Evolutionary conservation across 2,329 filamentous ascomycete genomes (phyloP).

Genomic region (Alternaria solani): DNA sequence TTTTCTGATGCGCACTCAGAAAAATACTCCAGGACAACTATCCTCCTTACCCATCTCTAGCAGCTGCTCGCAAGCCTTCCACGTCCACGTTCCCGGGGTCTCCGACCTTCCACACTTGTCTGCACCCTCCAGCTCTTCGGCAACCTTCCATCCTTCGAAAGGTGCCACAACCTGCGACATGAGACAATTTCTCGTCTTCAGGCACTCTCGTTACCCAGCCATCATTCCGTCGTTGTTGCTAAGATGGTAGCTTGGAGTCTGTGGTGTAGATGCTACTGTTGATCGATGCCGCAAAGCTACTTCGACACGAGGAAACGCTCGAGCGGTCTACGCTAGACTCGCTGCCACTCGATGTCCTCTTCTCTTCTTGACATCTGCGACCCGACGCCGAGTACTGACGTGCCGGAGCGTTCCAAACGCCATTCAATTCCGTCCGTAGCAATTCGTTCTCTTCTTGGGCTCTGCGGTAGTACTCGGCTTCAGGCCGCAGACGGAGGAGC

Average conservation of each 20-base stretch:
- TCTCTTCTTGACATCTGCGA: background rate
- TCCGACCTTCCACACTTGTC: background rate
- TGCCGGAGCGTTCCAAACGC: constrained; percentile 53
- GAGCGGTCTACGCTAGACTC: constrained; percentile 60
- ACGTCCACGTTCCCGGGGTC: background rate
- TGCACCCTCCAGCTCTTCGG: background rate
- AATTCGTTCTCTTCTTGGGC: constrained; percentile 55
- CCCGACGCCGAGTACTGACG: background rate
- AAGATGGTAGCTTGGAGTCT: constrained; percentile 74
- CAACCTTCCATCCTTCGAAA: background rate
- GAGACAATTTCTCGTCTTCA: background rate
- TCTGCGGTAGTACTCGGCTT: background rate
- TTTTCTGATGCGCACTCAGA: background rate
- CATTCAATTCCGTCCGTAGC: constrained; percentile 56
- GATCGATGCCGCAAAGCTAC: constrained; percentile 78
- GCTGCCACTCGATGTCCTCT: constrained; percentile 57
- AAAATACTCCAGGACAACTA: background rate
- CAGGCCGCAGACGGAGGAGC: background rate
- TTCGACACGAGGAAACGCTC: constrained; percentile 71
- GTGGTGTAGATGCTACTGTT: constrained; percentile 81
- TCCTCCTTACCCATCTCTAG: background rate
- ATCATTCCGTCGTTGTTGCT: constrained; percentile 77
- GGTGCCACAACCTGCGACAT: background rate
- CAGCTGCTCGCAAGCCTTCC: background rate
- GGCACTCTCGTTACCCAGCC: constrained; percentile 20